A percentile compares a stretch with the other conserved stretches of the same genome.
phyloP scores from a whole-genome alignment of 2,329 filamentous ascomycete species.

The Penicillium sp. region DNA sequence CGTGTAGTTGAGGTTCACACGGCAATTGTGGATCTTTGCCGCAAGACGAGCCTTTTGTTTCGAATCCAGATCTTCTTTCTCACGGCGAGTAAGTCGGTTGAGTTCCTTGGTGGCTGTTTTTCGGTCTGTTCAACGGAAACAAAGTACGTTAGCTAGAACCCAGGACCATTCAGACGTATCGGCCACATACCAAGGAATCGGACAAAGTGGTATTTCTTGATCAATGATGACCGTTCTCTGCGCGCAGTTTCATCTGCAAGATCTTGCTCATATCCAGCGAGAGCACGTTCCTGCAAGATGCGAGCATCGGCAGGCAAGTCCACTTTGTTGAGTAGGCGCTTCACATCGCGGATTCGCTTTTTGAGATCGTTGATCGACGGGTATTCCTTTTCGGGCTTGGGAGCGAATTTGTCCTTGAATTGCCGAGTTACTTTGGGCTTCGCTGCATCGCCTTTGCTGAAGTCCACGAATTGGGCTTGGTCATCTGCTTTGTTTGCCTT shows the following conservation, averaged over 20 bases:
- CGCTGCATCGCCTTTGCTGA: slow-evolving; percentile 3
- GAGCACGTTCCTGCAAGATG: slow-evolving; percentile 52
- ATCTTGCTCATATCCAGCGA: slow-evolving; percentile 50
- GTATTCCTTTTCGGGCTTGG: slow-evolving; percentile 23
- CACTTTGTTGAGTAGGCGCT: slow-evolving; percentile 43
- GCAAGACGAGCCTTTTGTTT: slow-evolving; percentile 24
- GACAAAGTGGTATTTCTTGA: slow-evolving; percentile 57
- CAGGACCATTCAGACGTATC: background rate
- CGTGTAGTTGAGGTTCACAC: slow-evolving; percentile 56
- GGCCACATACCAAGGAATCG: slow-evolving; percentile 48
- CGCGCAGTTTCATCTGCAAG: slow-evolving; percentile 43
- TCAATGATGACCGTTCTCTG: slow-evolving; percentile 47
- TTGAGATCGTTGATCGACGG: slow-evolving; percentile 46
- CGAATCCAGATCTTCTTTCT: slow-evolving; percentile 28
- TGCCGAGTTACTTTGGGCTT: slow-evolving; percentile 10
- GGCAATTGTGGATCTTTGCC: slow-evolving; percentile 40
- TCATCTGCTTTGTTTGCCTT: slow-evolving; percentile 8
- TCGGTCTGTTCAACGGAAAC: slow-evolving; percentile 25
- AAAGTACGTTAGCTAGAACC: slow-evolving; percentile 6
- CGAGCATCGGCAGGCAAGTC: slow-evolving; percentile 49
- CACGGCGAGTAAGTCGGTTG: slow-evolving; percentile 29
- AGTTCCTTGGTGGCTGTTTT: slow-evolving; percentile 37
- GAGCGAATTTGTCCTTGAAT: slow-evolving; percentile 18
- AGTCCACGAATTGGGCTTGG: slow-evolving; percentile 10
- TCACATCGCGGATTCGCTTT: slow-evolving; percentile 48